Evolutionary conservation across 2,329 filamentous ascomycete species (phyloP).

Genomic region (Blastomyces parvus): DNA sequence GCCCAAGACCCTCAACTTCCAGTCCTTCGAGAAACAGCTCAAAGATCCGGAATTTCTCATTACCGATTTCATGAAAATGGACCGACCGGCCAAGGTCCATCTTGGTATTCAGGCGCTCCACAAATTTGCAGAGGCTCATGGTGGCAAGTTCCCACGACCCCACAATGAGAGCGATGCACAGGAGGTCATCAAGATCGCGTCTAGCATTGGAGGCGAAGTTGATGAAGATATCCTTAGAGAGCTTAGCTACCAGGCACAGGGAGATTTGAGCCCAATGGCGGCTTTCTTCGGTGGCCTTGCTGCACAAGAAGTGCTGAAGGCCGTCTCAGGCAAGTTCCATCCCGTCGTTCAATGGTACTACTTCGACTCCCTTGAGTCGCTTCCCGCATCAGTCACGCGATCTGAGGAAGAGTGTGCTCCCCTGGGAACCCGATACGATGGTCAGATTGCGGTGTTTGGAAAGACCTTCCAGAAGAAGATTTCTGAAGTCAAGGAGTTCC

Average conservation of each 20-base stretch:
- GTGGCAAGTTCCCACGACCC: slow-evolving; percentile 64
- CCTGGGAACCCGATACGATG: slow-evolving; percentile 77
- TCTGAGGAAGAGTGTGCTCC: slow-evolving; percentile 85
- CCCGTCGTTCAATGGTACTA: slow-evolving; percentile 96
- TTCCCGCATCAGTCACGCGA: slow-evolving; percentile 64
- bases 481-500: slow-evolving; percentile 79
- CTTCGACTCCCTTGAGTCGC: slow-evolving; percentile 93
- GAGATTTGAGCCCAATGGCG: slow-evolving; percentile 84
- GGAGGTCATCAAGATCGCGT: slow-evolving; percentile 65
- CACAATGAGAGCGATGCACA: slow-evolving; percentile 77
- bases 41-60: slow-evolving; percentile 83
- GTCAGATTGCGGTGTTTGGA: slow-evolving; percentile 93
- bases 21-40: slow-evolving; percentile 65
- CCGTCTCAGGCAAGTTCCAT: slow-evolving; percentile 93
- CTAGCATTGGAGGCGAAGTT: slow-evolving; percentile 59
- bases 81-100: slow-evolving; percentile 85
- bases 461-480: slow-evolving; percentile 91
- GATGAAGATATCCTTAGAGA: slow-evolving; percentile 90
- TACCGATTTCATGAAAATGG: slow-evolving; percentile 96
- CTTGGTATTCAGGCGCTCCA: slow-evolving; percentile 88
- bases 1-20: slow-evolving; percentile 88
- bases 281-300: slow-evolving; percentile 90
- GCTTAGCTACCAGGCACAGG: slow-evolving; percentile 85
- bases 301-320: slow-evolving; percentile 92
- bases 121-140: slow-evolving; percentile 65